phyloP scores from a whole-genome alignment of 2,329 filamentous ascomycete species.

The Calonectria ilicicola region DNA sequence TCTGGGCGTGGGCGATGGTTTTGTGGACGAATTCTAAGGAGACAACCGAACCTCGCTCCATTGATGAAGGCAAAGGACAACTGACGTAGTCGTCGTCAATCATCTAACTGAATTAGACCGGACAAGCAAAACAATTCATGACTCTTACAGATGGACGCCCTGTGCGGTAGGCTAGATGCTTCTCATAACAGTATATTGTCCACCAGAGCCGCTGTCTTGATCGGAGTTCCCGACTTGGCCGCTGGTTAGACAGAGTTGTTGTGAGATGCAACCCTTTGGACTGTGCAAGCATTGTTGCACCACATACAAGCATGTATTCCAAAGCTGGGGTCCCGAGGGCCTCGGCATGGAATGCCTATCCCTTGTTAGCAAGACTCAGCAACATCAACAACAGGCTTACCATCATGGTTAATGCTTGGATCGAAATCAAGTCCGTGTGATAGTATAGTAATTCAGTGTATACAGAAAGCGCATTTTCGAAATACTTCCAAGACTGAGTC shows the following conservation, averaged over 20 bases:
- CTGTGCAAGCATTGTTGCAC: background rate
- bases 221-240: background rate
- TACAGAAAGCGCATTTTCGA: conserved; percentile 10
- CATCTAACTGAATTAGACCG: background rate
- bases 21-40: conserved; percentile 4
- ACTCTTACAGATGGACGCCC: background rate
- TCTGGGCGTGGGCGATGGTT: background rate
- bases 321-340: background rate
- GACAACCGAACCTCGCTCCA: background rate
- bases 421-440: background rate
- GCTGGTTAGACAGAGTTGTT: background rate
- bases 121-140: too few relatives aligned
- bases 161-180: conserved; percentile 4
- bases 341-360: conserved; percentile 8
- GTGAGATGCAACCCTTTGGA: background rate
- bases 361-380: background rate
- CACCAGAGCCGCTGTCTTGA: conserved; percentile 8
- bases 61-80: background rate
- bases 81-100: conserved; percentile 19
- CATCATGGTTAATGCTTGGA: conserved; percentile 8
- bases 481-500: conserved; percentile 8
- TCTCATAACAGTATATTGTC: conserved; percentile 9
- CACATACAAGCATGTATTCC: conserved; percentile 9
- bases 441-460: conserved; percentile 6
- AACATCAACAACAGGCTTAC: background rate